Evolutionary conservation across 2,329 filamentous ascomycete species (phyloP), one percentile per base, ranked within the genome.

Genomic region (Botrytis medusae): DNA sequence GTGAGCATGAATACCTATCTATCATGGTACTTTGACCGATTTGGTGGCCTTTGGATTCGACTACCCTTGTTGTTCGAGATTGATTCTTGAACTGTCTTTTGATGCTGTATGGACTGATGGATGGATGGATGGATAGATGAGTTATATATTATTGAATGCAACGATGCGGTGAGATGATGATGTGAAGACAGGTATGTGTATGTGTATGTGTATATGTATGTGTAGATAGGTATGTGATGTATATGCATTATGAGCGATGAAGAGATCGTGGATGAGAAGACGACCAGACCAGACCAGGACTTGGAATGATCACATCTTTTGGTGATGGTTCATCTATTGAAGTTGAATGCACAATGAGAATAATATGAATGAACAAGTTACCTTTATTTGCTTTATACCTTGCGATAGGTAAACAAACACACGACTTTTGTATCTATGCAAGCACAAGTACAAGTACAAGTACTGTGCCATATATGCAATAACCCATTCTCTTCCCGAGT

Each of bases 1-100:
- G 34, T 40, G 25, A 51, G 46, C 20, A 20, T n/a, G 12, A 32
- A 68, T 68, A 68, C 64, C 64, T 68, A 57, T 68, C 64, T 68
- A 68, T 68, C 64, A 68, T 40, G 16, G 22, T 34, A 65, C 42
- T 48, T 10, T 48, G 62, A 34, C 62, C 62, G 32, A 16, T 25
- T 65, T 48, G 42, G 14, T 18, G 62, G 34, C 42, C 62, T 32
- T 16, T 29, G 42, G n/a, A 20, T 20, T 20, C n/a, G n/a, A n/a
- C n/a, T n/a, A n/a, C 25, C 25, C 25, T 42, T 14, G 34, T 62
- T 6, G 60, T 42, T 8, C n/a, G n/a, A n/a, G n/a, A 18, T 62
- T 10, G 37, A 34, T 40, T 40, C 37, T 16, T 65, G 63, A 16
- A 65, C 4, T 10, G 16, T 62, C 25, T 63, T 12, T 48, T 34